Base-by-base conservation (phyloP, 768 basidiomycete species). In the Candolleomyces aberdarensis region DNA sequence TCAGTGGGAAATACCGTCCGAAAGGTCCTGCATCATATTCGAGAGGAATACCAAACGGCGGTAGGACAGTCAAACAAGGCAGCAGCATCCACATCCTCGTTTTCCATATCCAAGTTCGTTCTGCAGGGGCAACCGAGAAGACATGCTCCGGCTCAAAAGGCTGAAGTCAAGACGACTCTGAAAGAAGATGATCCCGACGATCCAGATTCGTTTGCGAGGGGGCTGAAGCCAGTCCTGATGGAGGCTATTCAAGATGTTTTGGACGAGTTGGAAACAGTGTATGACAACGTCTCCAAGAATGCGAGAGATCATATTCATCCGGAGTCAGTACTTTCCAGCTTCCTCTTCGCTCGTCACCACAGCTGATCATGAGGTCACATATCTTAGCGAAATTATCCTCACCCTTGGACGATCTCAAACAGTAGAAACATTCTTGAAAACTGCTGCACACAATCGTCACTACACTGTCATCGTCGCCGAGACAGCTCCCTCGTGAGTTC, bases 391-490 rank as follows among this genome's bases (percentile, higher is more conserved):
- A 75, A 95, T 98, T 66, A 93, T 99, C 64, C 56, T 75, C 59
- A 75, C 74, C 6, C 83, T 98, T 55, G 95, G 96, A n/a, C 86
- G 91, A 75, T 98, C 97, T 40, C 88, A 82, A 69, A 98, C 96
- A 0, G 94, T 99, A 5, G 94, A 94, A 70, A 83, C 91, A 8
- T 99, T 98, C 77, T 79, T 99, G 48, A 96, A 94, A 74, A 81
- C 93, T 11, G 97, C 94, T 0, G 91, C 89, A 10, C 91, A 91
- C 65, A 84, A 92, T 67, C 83, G 94, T 65, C 96, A 96, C 71
- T 98, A 93, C 70, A 96, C 96, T 29, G 95, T 95, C 56, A 94
- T 99, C 66, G 92, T 98, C 17, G 92, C 94, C 19, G 96, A 98
- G 75, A 95, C 94, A 0, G 93, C 92, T 10, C 96, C 96, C 29